Conservation (phyloP, 2,329 filamentous ascomycete genomes). For the Beauveria bassiana region DNA sequence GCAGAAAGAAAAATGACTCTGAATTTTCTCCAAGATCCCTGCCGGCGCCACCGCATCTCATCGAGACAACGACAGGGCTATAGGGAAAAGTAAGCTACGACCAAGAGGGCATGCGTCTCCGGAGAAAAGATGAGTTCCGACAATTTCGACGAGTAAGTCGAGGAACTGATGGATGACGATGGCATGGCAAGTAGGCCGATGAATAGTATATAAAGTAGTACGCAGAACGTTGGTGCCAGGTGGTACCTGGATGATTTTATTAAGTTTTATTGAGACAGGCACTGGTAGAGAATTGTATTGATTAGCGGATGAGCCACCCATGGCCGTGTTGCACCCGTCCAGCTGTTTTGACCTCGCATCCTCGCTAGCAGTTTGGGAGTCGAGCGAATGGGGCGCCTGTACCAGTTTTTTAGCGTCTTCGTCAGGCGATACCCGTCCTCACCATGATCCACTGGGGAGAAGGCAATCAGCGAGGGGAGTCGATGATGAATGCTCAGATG, state of each 20-base stretch:
- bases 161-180: no score
- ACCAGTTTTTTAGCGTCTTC: neutral
- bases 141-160: no score
- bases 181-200: no score
- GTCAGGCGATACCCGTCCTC: conserved; percentile 8
- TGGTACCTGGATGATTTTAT: no score
- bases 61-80: neutral
- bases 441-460: conserved; percentile 1
- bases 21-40: neutral
- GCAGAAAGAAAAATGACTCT: neutral
- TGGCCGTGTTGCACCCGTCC: neutral
- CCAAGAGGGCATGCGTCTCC: neutral
- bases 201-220: no score
- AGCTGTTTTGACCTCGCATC: neutral
- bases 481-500: neutral
- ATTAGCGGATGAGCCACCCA: no score
- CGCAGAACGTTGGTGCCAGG: no score
- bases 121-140: neutral
- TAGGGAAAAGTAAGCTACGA: conserved; percentile 5
- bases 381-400: neutral
- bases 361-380: no score
- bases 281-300: no score
- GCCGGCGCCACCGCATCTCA: conserved; percentile 4
- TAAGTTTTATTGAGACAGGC: no score
- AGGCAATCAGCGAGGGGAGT: neutral